Evolutionary conservation across 768 basidiomycete genomes (phyloP).

Genomic region (Bullera alba): DNA sequence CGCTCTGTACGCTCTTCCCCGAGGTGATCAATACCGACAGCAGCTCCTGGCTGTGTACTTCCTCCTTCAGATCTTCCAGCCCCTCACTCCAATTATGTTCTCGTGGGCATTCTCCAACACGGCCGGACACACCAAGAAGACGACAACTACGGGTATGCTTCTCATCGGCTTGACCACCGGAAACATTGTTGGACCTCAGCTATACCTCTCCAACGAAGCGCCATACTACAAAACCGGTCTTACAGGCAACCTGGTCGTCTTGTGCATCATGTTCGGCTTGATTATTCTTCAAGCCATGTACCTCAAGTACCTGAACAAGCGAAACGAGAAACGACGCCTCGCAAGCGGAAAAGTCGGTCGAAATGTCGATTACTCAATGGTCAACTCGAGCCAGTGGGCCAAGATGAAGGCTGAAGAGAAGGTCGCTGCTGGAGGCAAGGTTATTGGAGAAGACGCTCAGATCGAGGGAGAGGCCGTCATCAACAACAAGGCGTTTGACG

Average conservation of each 20-base stretch:
- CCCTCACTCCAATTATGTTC: conserved; percentile 21
- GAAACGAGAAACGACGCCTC: conserved; percentile 8
- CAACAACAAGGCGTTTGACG: conserved; percentile 2
- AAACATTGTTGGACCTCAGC: conserved; percentile 23
- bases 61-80: conserved; percentile 25
- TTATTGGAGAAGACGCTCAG: not conserved
- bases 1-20: conserved; percentile 22
- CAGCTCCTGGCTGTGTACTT: conserved; percentile 27
- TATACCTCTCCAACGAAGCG: conserved; percentile 6
- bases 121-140: conserved; percentile 21
- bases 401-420: conserved; percentile 1
- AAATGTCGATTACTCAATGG: conserved; percentile 16
- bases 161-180: conserved; percentile 20
- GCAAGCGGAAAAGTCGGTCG: conserved; percentile 18
- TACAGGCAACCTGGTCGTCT: conserved; percentile 13
- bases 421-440: not conserved
- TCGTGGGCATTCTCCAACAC: conserved; percentile 16
- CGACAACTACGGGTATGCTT: conserved; percentile 25
- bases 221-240: conserved; percentile 20
- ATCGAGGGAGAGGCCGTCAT: not conserved
- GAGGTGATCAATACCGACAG: conserved; percentile 10
- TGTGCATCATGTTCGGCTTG: conserved; percentile 10
- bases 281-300: conserved; percentile 16
- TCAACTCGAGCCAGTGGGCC: conserved; percentile 11
- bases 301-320: conserved; percentile 13